A percentile compares a stretch with the other conserved stretches of the same genome.
Evolutionary conservation across 2,329 filamentous ascomycete species (phyloP).

Genomic region (Scopulariopsis brevicaulis): DNA sequence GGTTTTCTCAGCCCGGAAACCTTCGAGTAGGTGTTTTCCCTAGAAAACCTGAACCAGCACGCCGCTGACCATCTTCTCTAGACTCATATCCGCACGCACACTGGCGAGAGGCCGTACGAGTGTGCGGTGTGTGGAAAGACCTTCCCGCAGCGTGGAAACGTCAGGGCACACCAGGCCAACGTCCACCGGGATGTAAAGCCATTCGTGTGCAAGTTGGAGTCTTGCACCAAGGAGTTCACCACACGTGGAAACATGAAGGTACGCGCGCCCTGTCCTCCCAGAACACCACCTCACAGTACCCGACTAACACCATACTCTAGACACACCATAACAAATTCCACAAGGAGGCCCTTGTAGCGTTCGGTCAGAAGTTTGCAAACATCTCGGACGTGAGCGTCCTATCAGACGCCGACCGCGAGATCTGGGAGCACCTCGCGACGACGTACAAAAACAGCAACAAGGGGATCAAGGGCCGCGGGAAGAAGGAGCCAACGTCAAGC

Average conservation of each 20-base stretch:
- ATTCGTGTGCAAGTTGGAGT: constrained; percentile 70
- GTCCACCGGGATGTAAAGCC: constrained; percentile 70
- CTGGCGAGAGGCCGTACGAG: constrained; percentile 72
- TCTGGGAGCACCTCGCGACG: constrained; percentile 74
- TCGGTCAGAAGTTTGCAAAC: constrained; percentile 61
- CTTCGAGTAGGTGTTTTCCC: constrained; percentile 52
- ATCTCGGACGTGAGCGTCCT: constrained; percentile 51
- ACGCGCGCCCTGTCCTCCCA: constrained; percentile 7
- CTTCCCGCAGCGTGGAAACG: constrained; percentile 79
- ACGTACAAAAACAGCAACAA: constrained; percentile 99
- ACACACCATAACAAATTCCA: constrained; percentile 95
- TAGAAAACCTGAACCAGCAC: not conserved
- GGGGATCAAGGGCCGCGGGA: constrained; percentile 92
- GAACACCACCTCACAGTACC: not conserved
- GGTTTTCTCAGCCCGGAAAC: constrained; percentile 85
- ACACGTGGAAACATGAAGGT: constrained; percentile 90
- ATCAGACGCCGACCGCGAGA: constrained; percentile 56
- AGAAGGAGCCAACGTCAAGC: constrained; percentile 53
- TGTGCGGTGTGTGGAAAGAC: constrained; percentile 71
- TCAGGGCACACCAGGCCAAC: constrained; percentile 64
- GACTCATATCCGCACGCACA: constrained; percentile 78
- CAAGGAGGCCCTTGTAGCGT: constrained; percentile 53
- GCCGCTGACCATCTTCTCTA: constrained; percentile 17
- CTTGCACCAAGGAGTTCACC: constrained; percentile 80
- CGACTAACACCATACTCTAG: constrained; percentile 22